These are phyloP conservation scores for Asterella californica DNA, from an alignment of 225 moss, liverwort and hornwort genomes.

Conservation along the genomic window DNA sequence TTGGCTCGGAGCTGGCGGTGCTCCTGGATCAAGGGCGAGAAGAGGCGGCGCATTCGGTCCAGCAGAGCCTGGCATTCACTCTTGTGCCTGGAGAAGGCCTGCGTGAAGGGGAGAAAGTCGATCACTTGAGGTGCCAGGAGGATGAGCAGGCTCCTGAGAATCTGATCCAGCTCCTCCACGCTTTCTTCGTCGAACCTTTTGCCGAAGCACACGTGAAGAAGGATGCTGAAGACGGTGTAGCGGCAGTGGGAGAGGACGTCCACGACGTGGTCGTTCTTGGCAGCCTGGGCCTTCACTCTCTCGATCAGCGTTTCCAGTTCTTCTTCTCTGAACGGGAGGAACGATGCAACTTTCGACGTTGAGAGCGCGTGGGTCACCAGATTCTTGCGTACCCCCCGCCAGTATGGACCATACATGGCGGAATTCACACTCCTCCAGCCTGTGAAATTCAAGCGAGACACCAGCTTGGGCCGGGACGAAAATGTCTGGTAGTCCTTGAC, in stretches of 20 bases:
- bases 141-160: constrained; percentile 29
- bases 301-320: constrained; percentile 30
- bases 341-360: constrained; percentile 32
- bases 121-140: constrained; percentile 40
- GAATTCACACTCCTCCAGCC: constrained; percentile 47
- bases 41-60: constrained; percentile 20
- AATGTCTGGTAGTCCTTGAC: constrained; percentile 23
- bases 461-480: constrained; percentile 35
- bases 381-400: constrained; percentile 42
- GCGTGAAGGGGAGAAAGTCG: constrained; percentile 37
- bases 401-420: constrained; percentile 38
- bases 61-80: constrained; percentile 29
- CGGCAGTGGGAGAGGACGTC: constrained; percentile 32
- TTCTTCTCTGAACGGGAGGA: constrained; percentile 32
- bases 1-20: constrained; percentile 26
- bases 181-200: constrained; percentile 12
- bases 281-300: constrained; percentile 33
- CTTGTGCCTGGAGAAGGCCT: constrained; percentile 34
- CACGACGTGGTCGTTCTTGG: constrained; percentile 31
- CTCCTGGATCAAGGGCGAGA: constrained; percentile 32
- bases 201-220: constrained; percentile 40
- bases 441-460: constrained; percentile 42
- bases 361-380: constrained; percentile 36
- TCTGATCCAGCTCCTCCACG: constrained; percentile 29
- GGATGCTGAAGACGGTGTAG: constrained; percentile 38